Base-by-base conservation (phyloP, 306 rosid species). In the Cercis canadensis region DNA sequence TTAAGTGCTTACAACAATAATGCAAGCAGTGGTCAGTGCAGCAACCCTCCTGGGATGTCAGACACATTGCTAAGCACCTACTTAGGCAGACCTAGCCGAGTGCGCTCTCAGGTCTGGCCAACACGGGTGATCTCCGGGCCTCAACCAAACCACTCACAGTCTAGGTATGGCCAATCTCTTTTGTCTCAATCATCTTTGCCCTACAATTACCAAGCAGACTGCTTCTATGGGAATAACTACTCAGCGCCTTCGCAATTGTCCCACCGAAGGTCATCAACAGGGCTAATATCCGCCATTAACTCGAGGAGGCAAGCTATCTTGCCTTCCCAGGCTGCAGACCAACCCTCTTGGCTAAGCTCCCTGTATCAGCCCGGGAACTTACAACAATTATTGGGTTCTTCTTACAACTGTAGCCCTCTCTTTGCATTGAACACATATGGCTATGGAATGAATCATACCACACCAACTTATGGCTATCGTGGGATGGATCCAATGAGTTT, bases 51-150 rank as follows among this genome's bases (percentile, higher is more conserved):
- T 37, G 41, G 43, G 34, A 6, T 12, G 8, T 11, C 72, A 13
- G 7, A 65, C 56, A 24, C 3, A 24, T 24, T 24, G 29, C 29
- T 3, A 24, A 24, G 29, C 29, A 24, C 29, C 29, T 1, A 24
- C 29, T 24, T 24, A 3, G 29, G 29, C 29, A 24, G 29, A 24
- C 2, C 2, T 24, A 3, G 29, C 29, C 29, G 29, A 24, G 29
- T 24, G 29, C 29, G 3, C 1, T 24, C 29, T 24, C 32, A 0
- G 18, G 75, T 75, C 12, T 13, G 49, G 67, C 84, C 81, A 15
- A 51, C 72, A n/a, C 4, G 11, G 12, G 50, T 65, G 4, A 29
- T 80, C 14, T 2, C 72, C 1, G 14, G 39, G 6, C 57, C 62
- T 5, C 56, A 61, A 15, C 24, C 39, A 16, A 77, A 18, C 49